Evolutionary conservation across 2,329 filamentous ascomycete genomes (phyloP).

Genomic region (Talaromyces sp.): DNA sequence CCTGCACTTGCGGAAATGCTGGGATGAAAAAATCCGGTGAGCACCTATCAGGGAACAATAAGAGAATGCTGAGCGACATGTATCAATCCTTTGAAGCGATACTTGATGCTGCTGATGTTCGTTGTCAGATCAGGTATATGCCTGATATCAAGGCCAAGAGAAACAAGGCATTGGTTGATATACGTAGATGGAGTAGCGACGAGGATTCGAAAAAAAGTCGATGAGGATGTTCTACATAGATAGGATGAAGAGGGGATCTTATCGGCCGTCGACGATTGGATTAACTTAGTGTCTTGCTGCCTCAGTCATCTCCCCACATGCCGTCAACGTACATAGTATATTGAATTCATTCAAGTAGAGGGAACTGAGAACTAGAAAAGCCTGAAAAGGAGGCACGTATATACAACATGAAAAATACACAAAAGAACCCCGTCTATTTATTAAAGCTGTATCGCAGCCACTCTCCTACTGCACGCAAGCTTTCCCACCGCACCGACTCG

Average conservation of each 20-base stretch:
- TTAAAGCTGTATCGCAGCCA: slow-evolving; percentile 69
- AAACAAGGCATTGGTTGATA: background rate
- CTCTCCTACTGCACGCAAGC: slow-evolving; percentile 74
- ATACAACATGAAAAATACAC: background rate
- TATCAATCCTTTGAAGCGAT: background rate
- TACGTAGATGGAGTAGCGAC: background rate
- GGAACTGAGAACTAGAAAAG: background rate
- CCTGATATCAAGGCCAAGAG: background rate
- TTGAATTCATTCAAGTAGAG: background rate
- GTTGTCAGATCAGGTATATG: background rate
- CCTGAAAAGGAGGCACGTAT: background rate
- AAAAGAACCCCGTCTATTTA: background rate
- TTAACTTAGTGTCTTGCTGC: background rate
- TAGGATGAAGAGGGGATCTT: background rate
- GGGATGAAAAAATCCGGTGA: background rate
- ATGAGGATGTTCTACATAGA: background rate
- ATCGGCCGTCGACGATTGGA: background rate
- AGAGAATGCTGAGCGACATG: background rate
- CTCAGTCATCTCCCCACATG: background rate
- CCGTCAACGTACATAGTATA: background rate
- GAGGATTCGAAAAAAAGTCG: background rate
- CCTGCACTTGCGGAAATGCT: background rate
- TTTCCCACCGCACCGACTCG: slow-evolving; percentile 89
- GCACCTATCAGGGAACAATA: background rate
- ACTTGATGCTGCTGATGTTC: background rate